Base-by-base conservation (phyloP, 805 yeast species). In the Cyberlindnera subsufficiens region DNA sequence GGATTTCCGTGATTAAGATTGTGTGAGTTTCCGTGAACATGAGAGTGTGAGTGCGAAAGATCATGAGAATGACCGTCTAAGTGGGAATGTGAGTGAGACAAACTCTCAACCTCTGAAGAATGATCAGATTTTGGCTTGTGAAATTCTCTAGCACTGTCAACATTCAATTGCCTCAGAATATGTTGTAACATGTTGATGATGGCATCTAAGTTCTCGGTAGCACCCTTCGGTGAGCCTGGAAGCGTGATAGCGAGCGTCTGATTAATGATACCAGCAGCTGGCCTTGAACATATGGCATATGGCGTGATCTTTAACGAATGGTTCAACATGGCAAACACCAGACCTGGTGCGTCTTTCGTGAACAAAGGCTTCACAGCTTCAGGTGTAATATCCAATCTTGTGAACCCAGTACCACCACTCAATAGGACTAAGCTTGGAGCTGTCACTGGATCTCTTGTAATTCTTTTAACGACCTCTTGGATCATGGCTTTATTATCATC, bases 351-450 rank as follows among this genome's bases (percentile, higher is more conserved):
- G 34, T 66, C 65, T 40, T 58, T 64, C 14, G 69, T 66, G 1
- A 75, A 34, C 30, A 75, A 37, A 5, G 72, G 67, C 40, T 47
- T 56, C 6, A 75, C 58, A 1, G 78, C 77, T 39, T 75, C 81
- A 0, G 80, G 80, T 3, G 81, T 74, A 7, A 61, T 52, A 53
- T 75, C 81, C 6, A 61, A 52, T 4, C 49, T 50, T 3, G 71
- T 55, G 52, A 75, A 72, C 6, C 81, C 80, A 0, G 81, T 75
- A 0, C 81, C 80, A 4, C 81, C 81, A 25, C 71, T 58, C 1
- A 78, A 71, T n/a, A 75, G 34, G 8, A 75, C 56, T 16, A 74
- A 46, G 33, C 30, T 17, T 3, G 34, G 39, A 7, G 39, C 32
- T 4, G 14, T 8, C 5, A 9, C 38, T 19, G 14, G 18, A 6